phyloP scores from a whole-genome alignment of 2,329 filamentous ascomycete species.

The Fusarium decemcellulare region DNA sequence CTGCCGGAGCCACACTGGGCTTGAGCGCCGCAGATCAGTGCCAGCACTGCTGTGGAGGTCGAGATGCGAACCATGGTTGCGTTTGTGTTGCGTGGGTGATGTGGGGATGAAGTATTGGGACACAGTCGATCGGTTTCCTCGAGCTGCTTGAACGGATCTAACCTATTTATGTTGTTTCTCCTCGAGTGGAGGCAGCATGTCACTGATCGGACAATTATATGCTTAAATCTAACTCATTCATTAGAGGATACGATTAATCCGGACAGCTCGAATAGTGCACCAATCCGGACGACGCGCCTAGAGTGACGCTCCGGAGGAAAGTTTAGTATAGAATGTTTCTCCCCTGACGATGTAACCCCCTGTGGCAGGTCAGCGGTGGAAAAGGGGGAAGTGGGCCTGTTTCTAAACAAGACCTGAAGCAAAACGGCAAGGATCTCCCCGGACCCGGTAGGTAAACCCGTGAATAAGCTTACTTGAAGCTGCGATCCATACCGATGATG shows the following conservation, averaged over 20 bases:
- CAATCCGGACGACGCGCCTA: not conserved
- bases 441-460: not conserved
- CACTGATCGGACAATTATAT: not conserved
- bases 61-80: conserved; percentile 52
- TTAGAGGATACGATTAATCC: conserved; percentile 8
- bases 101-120: not conserved
- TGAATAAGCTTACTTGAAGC: conserved; percentile 8
- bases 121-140: not conserved
- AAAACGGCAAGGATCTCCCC: not conserved
- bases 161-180: not conserved
- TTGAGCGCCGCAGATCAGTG: conserved; percentile 53
- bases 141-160: not conserved
- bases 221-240: not conserved
- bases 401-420: conserved; percentile 11
- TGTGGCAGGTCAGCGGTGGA: not conserved
- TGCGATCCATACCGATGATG: not conserved
- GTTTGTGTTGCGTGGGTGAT: not conserved
- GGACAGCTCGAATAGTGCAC: conserved; percentile 2
- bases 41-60: conserved; percentile 56
- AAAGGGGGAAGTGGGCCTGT: not conserved
- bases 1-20: conserved; percentile 64
- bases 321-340: not conserved
- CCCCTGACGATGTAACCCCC: not conserved
- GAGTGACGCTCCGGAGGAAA: not conserved
- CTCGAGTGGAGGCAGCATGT: not conserved